Percentiles rank a stretch among this genome's conserved stretches.
These are phyloP conservation scores for Colletotrichum tamarilloi DNA, from an alignment of 2,329 filamentous ascomycete species.

Conservation along the genomic window DNA sequence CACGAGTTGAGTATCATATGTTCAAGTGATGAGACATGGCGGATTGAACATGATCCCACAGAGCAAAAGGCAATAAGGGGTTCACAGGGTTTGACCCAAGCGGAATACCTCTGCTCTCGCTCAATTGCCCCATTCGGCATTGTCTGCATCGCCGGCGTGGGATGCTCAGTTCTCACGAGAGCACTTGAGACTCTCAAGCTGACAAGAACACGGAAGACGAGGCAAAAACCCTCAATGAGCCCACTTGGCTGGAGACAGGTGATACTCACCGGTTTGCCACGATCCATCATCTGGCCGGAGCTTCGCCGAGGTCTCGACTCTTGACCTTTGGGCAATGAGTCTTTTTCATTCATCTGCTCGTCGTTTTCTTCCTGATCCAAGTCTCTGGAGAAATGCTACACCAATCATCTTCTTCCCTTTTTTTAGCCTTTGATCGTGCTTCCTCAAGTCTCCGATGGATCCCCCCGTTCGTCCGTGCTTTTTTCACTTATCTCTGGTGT, in stretches of 20 bases:
- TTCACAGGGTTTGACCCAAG: neutral
- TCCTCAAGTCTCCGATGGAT: slow-evolving; percentile 11
- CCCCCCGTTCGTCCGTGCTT: slow-evolving; percentile 23
- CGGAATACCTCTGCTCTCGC: neutral
- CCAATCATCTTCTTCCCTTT: slow-evolving; percentile 3
- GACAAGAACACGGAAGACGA: neutral
- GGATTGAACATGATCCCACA: neutral
- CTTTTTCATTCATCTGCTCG: slow-evolving; percentile 16
- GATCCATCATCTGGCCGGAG: slow-evolving; percentile 31
- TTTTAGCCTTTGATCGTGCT: slow-evolving; percentile 12
- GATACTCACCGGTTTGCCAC: slow-evolving; percentile 13
- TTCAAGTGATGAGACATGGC: neutral
- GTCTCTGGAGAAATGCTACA: neutral
- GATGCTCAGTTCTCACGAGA: slow-evolving; percentile 6
- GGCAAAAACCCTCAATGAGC: neutral
- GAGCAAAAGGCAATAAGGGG: neutral
- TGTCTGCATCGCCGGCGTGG: slow-evolving; percentile 5
- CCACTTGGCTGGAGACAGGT: slow-evolving; percentile 28
- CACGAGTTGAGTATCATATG: slow-evolving; percentile 1
- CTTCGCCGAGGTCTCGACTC: slow-evolving; percentile 23
- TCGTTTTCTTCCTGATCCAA: neutral
- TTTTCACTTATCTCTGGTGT: slow-evolving; percentile 18
- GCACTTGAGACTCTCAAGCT: neutral
- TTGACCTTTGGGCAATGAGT: neutral
- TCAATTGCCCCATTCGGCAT: neutral